These are phyloP conservation scores for Colletotrichum tropicicola DNA, from an alignment of 2,329 filamentous ascomycete species.

Conservation along the genomic window DNA sequence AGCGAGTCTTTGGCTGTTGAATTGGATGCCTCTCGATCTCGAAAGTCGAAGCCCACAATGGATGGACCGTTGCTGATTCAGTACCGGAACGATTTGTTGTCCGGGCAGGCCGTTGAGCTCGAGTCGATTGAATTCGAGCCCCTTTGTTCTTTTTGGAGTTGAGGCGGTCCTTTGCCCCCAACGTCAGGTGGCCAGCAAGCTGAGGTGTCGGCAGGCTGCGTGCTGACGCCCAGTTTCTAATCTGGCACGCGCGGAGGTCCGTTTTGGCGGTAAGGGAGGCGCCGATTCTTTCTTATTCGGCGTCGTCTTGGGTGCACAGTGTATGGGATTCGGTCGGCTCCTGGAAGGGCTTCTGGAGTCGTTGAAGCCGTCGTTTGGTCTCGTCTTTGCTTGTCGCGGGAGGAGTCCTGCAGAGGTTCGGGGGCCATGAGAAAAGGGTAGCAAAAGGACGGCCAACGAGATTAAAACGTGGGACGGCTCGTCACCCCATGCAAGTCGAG, in stretches of 20 bases:
- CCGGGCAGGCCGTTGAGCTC: not conserved
- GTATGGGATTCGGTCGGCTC: not conserved
- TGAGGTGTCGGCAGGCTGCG: not conserved
- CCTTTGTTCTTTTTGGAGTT: not conserved
- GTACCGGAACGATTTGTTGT: not conserved
- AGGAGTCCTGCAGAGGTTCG: constrained; percentile 18
- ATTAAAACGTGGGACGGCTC: constrained; percentile 18
- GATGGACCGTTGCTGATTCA: no score
- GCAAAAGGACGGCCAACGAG: constrained; percentile 12
- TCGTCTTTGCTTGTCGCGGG: no score
- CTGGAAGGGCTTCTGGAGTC: not conserved
- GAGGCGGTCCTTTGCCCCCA: not conserved
- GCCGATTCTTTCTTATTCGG: not conserved
- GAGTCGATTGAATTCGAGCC: not conserved
- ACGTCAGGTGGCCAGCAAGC: constrained; percentile 4
- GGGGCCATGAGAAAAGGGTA: not conserved
- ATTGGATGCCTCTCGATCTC: not conserved
- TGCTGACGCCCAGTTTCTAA: constrained; percentile 6
- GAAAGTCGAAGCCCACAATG: not conserved
- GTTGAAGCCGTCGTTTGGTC: no score
- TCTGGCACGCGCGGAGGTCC: constrained; percentile 5
- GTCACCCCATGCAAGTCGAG: constrained; percentile 18
- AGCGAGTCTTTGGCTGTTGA: not conserved
- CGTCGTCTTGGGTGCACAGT: not conserved
- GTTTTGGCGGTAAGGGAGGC: not conserved